A percentile compares a stretch with the other conserved stretches of the same genome.
Conservation (phyloP, 352 stramenopile species). For the Pythium volutum region DNA sequence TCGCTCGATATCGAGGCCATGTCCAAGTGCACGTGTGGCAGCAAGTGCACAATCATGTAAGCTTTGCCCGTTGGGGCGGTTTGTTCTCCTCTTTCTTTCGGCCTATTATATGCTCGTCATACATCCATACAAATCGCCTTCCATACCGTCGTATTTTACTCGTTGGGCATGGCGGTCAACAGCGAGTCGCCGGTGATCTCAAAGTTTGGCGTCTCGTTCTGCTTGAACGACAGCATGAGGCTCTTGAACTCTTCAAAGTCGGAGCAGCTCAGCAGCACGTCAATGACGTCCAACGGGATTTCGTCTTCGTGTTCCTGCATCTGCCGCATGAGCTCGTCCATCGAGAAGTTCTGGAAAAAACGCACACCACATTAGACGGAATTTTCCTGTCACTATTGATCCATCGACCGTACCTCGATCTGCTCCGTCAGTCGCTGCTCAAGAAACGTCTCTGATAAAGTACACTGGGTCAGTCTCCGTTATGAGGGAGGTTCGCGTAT, state of each 20-base stretch:
- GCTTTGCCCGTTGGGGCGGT: no score
- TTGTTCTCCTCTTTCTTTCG: constrained; percentile 8
- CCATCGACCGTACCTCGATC: constrained; percentile 40
- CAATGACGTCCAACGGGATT: constrained; percentile 74
- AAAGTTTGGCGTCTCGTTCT: constrained; percentile 74
- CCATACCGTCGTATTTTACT: no score
- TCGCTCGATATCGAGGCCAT: constrained; percentile 59
- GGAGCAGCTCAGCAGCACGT: constrained; percentile 75
- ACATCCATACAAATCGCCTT: neutral
- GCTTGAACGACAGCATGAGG: constrained; percentile 86
- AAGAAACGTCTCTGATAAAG: constrained; percentile 56
- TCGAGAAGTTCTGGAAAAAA: constrained; percentile 64
- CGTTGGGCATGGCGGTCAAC: constrained; percentile 24
- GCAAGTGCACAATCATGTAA: constrained; percentile 65
- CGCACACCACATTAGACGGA: neutral
- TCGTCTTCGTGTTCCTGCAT: constrained; percentile 87
- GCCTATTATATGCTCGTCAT: constrained; percentile 4
- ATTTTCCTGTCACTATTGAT: neutral
- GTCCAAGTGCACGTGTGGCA: constrained; percentile 58
- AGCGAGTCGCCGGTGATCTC: constrained; percentile 74
- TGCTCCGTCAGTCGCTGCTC: constrained; percentile 59
- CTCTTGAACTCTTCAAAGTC: constrained; percentile 89
- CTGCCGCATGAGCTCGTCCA: constrained; percentile 74
- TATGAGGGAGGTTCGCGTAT: neutral
- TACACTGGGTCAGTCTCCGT: neutral